A percentile compares a stretch with the other conserved stretches of the same genome.
Evolutionary conservation across 1,284 basidiomycete genomes (phyloP).

Genomic region (Jaminaea rosea): DNA sequence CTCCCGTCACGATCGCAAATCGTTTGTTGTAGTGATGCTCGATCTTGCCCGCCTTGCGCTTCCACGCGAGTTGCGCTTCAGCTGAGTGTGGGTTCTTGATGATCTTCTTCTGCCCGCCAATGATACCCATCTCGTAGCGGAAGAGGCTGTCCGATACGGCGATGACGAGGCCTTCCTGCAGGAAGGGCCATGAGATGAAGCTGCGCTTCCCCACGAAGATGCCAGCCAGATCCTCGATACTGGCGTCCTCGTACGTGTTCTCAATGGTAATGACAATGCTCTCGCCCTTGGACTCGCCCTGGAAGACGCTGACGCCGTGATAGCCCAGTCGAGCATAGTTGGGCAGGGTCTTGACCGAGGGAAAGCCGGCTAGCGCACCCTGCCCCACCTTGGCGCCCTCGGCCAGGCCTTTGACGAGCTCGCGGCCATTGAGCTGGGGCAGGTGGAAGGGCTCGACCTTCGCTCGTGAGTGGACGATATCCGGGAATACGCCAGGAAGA

Average conservation of each 20-base stretch:
- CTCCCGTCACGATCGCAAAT: conserved; percentile 74
- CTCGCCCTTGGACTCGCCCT: conserved; percentile 76
- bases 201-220: conserved; percentile 67
- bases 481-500: conserved; percentile 86
- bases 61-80: conserved; percentile 51
- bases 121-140: conserved; percentile 55
- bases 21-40: conserved; percentile 81
- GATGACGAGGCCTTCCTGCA: conserved; percentile 80
- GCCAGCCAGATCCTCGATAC: conserved; percentile 61
- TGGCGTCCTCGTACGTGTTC: conserved; percentile 60
- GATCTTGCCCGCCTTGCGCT: conserved; percentile 54
- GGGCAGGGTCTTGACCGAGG: conserved; percentile 80
- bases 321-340: conserved; percentile 66
- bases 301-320: conserved; percentile 90
- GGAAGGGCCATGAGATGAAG: conserved; percentile 86
- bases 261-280: conserved; percentile 82
- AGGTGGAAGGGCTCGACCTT: conserved; percentile 66
- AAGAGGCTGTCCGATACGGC: conserved; percentile 79
- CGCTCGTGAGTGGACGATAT: conserved; percentile 73
- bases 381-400: conserved; percentile 80
- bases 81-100: conserved; percentile 23
- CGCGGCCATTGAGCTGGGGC: conserved; percentile 70
- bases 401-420: conserved; percentile 75
- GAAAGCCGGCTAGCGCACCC: conserved; percentile 86
- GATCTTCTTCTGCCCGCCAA: conserved; percentile 22